These are phyloP conservation scores for Claviceps capensis DNA, from an alignment of 2,329 filamentous ascomycete species.

Conservation along the genomic window DNA sequence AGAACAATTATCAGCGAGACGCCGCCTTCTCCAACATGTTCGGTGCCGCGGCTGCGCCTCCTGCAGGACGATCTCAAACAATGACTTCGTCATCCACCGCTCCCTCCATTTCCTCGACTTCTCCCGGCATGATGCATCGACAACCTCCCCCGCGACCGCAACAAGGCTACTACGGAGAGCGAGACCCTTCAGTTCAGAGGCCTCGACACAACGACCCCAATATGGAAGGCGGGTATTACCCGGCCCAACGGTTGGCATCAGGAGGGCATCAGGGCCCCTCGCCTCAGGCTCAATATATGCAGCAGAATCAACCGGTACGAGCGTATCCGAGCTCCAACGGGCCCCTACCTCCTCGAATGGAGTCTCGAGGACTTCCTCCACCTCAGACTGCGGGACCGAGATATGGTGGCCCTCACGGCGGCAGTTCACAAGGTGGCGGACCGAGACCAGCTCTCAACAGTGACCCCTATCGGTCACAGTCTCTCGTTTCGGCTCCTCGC, in stretches of 20 bases:
- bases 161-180: constrained; percentile 22
- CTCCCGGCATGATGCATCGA: constrained; percentile 43
- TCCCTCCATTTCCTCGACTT: constrained; percentile 45
- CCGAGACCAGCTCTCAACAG: constrained; percentile 62
- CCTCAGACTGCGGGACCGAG: constrained; percentile 25
- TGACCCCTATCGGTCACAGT: constrained; percentile 85
- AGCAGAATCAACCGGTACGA: constrained; percentile 28
- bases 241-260: constrained; percentile 37
- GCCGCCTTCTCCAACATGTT: constrained; percentile 95
- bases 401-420: constrained; percentile 39
- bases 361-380: constrained; percentile 40
- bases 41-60: constrained; percentile 66
- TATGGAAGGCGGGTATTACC: constrained; percentile 38
- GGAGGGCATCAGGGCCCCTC: constrained; percentile 29
- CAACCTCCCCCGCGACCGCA: constrained; percentile 47
- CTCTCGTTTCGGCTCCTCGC: constrained; percentile 63
- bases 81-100: constrained; percentile 70
- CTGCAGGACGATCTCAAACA: constrained; percentile 81
- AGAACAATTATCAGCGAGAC: constrained; percentile 62
- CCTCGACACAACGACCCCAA: constrained; percentile 22
- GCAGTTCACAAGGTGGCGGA: constrained; percentile 49
- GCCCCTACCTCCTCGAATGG: constrained; percentile 49
- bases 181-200: constrained; percentile 14
- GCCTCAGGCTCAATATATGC: constrained; percentile 31
- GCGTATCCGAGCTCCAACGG: constrained; percentile 29